Evolutionary conservation across 495 filamentous ascomycete genomes (phyloP).

Genomic region (Penicillium turbatum): DNA sequence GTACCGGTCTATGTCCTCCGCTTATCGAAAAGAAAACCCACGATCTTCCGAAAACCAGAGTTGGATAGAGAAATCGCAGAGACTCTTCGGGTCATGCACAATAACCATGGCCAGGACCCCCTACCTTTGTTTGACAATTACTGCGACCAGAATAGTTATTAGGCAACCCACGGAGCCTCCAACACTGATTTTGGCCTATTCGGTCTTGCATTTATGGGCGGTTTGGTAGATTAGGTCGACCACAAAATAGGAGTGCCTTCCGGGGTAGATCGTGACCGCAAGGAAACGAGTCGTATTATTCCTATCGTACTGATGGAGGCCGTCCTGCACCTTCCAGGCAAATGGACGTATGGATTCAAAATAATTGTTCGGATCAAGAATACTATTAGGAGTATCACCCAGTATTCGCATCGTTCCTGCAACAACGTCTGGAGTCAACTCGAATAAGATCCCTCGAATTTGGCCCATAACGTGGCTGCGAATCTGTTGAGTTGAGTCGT

Average conservation of each 20-base stretch:
- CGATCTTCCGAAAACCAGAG: background rate
- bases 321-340: background rate
- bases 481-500: background rate
- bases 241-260: constrained; percentile 4
- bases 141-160: background rate
- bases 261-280: background rate
- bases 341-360: background rate
- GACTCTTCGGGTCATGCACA: constrained; percentile 2
- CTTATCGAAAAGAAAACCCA: constrained; percentile 6
- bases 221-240: constrained; percentile 8
- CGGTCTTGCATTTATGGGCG: background rate
- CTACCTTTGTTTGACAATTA: constrained; percentile 8
- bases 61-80: constrained; percentile 4
- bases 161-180: background rate
- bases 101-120: constrained; percentile 5
- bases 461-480: background rate
- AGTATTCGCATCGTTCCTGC: background rate
- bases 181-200: background rate
- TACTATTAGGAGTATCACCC: constrained; percentile 1
- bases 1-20: constrained; percentile 6
- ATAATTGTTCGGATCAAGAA: background rate
- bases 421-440: no score
- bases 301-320: background rate
- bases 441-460: background rate
- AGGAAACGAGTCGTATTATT: constrained; percentile 1